Evolutionary conservation across 2,329 filamentous ascomycete genomes (phyloP), one percentile per base, ranked within the genome.

Genomic region (Talaromyces piceae): DNA sequence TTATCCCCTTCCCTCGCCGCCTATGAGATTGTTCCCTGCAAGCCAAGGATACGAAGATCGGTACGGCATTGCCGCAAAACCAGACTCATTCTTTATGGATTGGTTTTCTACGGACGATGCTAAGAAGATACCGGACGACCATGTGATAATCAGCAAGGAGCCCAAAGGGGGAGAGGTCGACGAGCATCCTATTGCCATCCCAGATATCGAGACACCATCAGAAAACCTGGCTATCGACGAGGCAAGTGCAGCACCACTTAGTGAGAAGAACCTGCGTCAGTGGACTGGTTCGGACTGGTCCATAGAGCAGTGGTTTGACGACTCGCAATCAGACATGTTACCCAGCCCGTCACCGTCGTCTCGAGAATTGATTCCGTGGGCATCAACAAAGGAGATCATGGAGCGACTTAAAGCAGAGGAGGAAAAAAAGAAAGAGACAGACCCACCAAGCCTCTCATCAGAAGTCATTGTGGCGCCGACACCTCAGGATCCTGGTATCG

Each of bases 331-430:
- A 16, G 52, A 57, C 13, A 25, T 50, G 7, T 55, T 54, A 18
- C 55, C 56, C 22, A 61, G 58, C 30, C 59, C 58, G 30, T 54
- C 53, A 2, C 48, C 55, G 13, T 59, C 59, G 8, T 61, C 58
- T 2, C 56, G 56, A 28, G 49, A 52, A n/a, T 49, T 52, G 18
- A 53, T 59, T 25, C 55, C 55, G 16, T 60, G 58, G 59, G 50
- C 50, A 23, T 56, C 56, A 12, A 50, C 54, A 20, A 37, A 45
- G 23, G 31, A 52, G 9, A 45, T 45, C n/a, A 26, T 8, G 13
- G 11, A 28, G 7, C n/a, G 37, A 8, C 20, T 45, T 4, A 25
- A 41, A 8, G 23, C 45, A 39, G 33, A 39, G 11, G 20, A 41
- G 25, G 22, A 51, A 13, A 30, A 20, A 5, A 26, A 37, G 4